Conservation (phyloP, 352 stramenopile genomes). For the Globisporangium canariense region DNA sequence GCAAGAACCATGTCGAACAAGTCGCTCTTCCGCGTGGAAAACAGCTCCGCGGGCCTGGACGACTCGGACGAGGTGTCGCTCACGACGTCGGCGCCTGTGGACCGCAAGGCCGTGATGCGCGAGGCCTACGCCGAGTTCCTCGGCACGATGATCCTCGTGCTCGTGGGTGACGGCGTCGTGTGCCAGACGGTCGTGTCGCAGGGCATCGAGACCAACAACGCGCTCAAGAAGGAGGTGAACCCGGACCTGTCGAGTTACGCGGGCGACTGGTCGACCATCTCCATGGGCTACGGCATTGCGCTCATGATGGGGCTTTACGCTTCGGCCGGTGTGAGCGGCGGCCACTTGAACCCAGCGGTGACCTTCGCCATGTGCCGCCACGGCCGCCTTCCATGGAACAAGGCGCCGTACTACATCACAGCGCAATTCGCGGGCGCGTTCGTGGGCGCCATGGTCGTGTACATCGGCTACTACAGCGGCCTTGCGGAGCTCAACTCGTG, state of each 20-base stretch:
- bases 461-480: constrained; percentile 57
- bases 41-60: constrained; percentile 20
- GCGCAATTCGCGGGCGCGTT: constrained; percentile 64
- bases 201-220: constrained; percentile 50
- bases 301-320: constrained; percentile 69
- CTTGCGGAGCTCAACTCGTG: constrained; percentile 53
- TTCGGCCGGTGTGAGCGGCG: constrained; percentile 61
- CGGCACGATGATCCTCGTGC: constrained; percentile 58
- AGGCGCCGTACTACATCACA: constrained; percentile 57
- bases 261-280: constrained; percentile 69
- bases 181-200: constrained; percentile 61
- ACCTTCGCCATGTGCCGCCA: constrained; percentile 66
- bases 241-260: constrained; percentile 48
- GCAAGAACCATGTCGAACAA: constrained; percentile 24
- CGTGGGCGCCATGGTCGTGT: constrained; percentile 61
- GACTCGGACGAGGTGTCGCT: constrained; percentile 48
- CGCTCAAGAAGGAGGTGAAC: constrained; percentile 43
- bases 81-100: constrained; percentile 39
- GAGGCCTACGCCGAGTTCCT: constrained; percentile 48
- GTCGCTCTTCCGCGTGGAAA: constrained; percentile 28
- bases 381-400: constrained; percentile 56
- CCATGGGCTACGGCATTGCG: constrained; percentile 65
- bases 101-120: constrained; percentile 26
- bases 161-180: constrained; percentile 53
- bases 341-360: constrained; percentile 69